Evolutionary conservation across 768 basidiomycete genomes (phyloP), one percentile per base, ranked within the genome.

Genomic region (Lactarius akahatsu): DNA sequence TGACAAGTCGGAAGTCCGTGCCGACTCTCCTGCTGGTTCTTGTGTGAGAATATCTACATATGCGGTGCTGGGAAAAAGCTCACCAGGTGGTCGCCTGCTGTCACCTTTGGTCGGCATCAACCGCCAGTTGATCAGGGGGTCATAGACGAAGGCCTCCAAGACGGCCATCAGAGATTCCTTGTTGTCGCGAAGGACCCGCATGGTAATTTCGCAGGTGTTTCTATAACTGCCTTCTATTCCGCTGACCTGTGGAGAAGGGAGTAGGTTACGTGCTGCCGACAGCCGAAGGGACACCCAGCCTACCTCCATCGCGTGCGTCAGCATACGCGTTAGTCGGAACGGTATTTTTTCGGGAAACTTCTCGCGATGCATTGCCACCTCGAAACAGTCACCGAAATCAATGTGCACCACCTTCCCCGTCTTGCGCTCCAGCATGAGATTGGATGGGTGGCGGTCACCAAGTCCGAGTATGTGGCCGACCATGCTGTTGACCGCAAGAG

Each of bases 101-200:
- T 93, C 91, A 45, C 85, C 87, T 61, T 95, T 92, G 6, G 90
- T 85, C 72, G 92, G 91, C 82, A 93, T 90, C 69, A 97, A 80
- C 71, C 95, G 86, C 95, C 96, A 99, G 73, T 94, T 96, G 80
- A 98, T 96, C 64, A 99, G 79, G 15, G 97, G 97, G 74, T 99
- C 97, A 72, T 98, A 98, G 10, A 98, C 96, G 74, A 99, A 98
- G 8, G 97, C 96, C 76, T 99, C 97, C 38, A 99, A 81, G 23
- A 99, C 96, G 7, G 97, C 97, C 92, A 98, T 94, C 66, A 99
- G 80, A n/a, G 95, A 97, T 76, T 99, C 96, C 78, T 95, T 95
- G 79, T 99, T 98, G 65, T 92, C 93, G 36, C 97, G 90, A 63
- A 98, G 79, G 6, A 99, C 97, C 63, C 86, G 84, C 96, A 99